Conservation (phyloP, 495 filamentous ascomycete genomes). For the Mytilinidion resinicola region DNA sequence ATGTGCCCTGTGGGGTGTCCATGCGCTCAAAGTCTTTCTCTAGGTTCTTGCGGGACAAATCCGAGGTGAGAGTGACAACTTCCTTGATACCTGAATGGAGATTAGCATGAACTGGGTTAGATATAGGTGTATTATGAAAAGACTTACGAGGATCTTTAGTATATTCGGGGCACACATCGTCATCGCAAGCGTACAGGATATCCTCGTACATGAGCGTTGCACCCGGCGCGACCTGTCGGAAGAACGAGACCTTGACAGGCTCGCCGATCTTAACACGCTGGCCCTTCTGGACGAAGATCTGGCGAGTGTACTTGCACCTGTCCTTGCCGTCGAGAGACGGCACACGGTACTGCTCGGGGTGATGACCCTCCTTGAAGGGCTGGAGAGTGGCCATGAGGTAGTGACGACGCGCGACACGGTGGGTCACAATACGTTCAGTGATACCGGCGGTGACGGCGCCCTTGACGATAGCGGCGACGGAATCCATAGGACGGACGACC, state of each 20-base stretch:
- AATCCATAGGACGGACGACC: constrained; percentile 72
- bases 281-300: constrained; percentile 98
- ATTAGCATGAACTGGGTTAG: not conserved
- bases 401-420: constrained; percentile 94
- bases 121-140: constrained; percentile 23
- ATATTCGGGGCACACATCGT: constrained; percentile 96
- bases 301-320: constrained; percentile 95
- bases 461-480: constrained; percentile 70
- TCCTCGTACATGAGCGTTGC: constrained; percentile 99
- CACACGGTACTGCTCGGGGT: constrained; percentile 95
- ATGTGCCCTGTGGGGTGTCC: constrained; percentile 97
- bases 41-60: constrained; percentile 93
- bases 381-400: constrained; percentile 99
- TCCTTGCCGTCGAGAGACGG: constrained; percentile 95
- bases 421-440: constrained; percentile 91
- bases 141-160: constrained; percentile 96
- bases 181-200: constrained; percentile 95
- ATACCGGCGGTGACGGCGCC: constrained; percentile 82
- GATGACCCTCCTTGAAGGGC: constrained; percentile 97
- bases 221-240: constrained; percentile 94
- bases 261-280: constrained; percentile 98
- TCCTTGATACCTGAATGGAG: constrained; percentile 85
- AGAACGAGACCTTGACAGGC: constrained; percentile 97
- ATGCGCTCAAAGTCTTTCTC: constrained; percentile 99
- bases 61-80: constrained; percentile 94